A percentile compares a stretch with the other conserved stretches of the same genome.
phyloP scores from a whole-genome alignment of 1,139 yeast genomes.

The Kodamaea ohmeri region DNA sequence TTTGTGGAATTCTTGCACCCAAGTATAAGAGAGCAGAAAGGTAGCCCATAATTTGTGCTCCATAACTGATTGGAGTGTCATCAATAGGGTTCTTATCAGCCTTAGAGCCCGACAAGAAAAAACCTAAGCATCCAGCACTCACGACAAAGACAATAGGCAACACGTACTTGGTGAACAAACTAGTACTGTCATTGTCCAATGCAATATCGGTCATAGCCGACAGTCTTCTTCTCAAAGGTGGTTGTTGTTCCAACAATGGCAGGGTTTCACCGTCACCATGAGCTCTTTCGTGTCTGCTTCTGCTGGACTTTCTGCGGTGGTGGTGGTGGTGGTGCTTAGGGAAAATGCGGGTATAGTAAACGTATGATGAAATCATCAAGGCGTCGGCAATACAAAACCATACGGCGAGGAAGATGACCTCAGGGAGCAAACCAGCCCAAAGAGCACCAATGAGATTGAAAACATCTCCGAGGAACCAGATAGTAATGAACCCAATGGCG shows the following conservation, averaged over 20 bases:
- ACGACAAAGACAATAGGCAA: slow-evolving; percentile 65
- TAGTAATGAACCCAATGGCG: slow-evolving; percentile 62
- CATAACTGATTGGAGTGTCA: slow-evolving; percentile 36
- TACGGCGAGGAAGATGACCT: slow-evolving; percentile 64
- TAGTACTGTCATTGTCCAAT: slow-evolving; percentile 40
- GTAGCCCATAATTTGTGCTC: slow-evolving; percentile 73
- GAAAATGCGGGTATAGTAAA: slow-evolving; percentile 51
- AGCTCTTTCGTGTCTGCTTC: slow-evolving; percentile 10
- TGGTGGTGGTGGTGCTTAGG: slow-evolving; percentile 31
- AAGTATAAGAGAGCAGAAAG: slow-evolving; percentile 66
- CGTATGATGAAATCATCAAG: slow-evolving; percentile 58
- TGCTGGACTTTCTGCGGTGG: slow-evolving; percentile 10
- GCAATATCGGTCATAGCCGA: slow-evolving; percentile 46
- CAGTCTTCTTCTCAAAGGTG: slow-evolving; percentile 40
- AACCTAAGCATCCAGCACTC: slow-evolving; percentile 66
- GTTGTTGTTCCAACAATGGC: slow-evolving; percentile 10
- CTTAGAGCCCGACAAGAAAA: slow-evolving; percentile 43
- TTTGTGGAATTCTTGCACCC: slow-evolving; percentile 80
- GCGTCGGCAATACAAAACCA: slow-evolving; percentile 76
- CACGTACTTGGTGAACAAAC: slow-evolving; percentile 49
- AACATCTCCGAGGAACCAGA: slow-evolving; percentile 76
- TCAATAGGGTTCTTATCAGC: slow-evolving; percentile 15
- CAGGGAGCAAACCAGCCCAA: slow-evolving; percentile 71
- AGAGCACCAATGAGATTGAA: slow-evolving; percentile 66
- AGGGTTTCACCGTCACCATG: slow-evolving; percentile 9